Conservation (phyloP, 192 early-diverging fungal genomes). For the Jimgerdemannia flammicorona region DNA sequence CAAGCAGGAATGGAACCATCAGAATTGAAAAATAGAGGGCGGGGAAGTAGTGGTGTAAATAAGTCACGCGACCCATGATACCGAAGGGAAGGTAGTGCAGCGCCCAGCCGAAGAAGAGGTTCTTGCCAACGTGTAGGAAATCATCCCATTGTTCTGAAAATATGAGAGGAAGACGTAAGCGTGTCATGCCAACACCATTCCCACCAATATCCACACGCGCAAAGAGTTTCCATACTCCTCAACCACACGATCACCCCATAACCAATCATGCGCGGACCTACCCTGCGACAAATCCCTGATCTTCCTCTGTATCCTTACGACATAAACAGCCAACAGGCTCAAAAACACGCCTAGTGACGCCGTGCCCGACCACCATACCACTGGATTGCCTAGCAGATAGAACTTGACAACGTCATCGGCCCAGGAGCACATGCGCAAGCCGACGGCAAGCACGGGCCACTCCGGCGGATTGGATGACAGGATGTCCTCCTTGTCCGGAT, state of each 20-base stretch:
- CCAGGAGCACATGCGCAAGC: conserved; percentile 95
- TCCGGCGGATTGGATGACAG: conserved; percentile 79
- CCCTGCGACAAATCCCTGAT: conserved; percentile 49
- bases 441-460: conserved; percentile 86
- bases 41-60: conserved; percentile 97
- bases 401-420: conserved; percentile 80
- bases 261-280: conserved; percentile 1
- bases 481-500: conserved; percentile 86
- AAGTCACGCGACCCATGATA: conserved; percentile 95
- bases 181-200: too few species aligned
- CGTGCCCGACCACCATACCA: conserved; percentile 84
- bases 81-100: conserved; percentile 94
- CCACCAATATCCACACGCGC: too few species aligned
- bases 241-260: too few species aligned
- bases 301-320: conserved; percentile 61
- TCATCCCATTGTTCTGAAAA: conserved; percentile 56
- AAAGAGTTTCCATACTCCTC: too few species aligned
- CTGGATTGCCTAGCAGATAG: conserved; percentile 90
- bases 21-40: conserved; percentile 92
- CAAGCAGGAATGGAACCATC: conserved; percentile 67
- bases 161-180: too few species aligned
- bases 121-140: conserved; percentile 68
- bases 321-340: conserved; percentile 36
- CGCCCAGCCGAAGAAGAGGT: conserved; percentile 84
- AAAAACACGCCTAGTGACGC: conserved; percentile 48